phyloP scores from a whole-genome alignment of 1,139 yeast genomes.

The Geotrichum restrictum region DNA sequence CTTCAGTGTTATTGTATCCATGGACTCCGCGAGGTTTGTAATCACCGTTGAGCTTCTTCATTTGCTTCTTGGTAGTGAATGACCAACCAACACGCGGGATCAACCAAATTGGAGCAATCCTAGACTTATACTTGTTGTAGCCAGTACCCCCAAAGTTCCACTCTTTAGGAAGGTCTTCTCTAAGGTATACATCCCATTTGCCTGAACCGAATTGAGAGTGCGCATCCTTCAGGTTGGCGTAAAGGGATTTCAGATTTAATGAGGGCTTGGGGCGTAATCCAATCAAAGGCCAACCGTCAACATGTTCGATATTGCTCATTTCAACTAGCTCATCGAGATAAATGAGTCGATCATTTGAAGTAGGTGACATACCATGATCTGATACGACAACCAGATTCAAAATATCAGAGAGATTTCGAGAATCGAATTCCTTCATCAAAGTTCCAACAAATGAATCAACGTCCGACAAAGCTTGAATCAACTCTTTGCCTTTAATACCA shows the following conservation, averaged over 20 bases:
- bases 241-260: constrained; percentile 41
- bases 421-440: constrained; percentile 47
- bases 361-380: constrained; percentile 94
- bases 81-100: constrained; percentile 79
- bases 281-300: constrained; percentile 87
- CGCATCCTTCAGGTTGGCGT: constrained; percentile 35
- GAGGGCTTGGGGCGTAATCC: constrained; percentile 60
- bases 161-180: constrained; percentile 58
- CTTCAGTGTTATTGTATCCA: constrained; percentile 74
- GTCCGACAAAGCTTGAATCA: constrained; percentile 51
- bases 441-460: constrained; percentile 64
- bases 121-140: constrained; percentile 47
- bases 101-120: constrained; percentile 83
- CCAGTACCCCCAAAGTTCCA: constrained; percentile 61
- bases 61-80: constrained; percentile 58
- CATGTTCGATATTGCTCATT: constrained; percentile 51
- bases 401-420: constrained; percentile 56
- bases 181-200: constrained; percentile 49
- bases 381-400: constrained; percentile 76
- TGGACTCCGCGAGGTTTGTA: constrained; percentile 74
- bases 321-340: constrained; percentile 68
- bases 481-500: constrained; percentile 62
- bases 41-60: constrained; percentile 41
- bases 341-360: constrained; percentile 59
- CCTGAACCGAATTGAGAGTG: constrained; percentile 33